phyloP scores from a whole-genome alignment of 139 green algal genomes.

The Chlorella ohadii region DNA sequence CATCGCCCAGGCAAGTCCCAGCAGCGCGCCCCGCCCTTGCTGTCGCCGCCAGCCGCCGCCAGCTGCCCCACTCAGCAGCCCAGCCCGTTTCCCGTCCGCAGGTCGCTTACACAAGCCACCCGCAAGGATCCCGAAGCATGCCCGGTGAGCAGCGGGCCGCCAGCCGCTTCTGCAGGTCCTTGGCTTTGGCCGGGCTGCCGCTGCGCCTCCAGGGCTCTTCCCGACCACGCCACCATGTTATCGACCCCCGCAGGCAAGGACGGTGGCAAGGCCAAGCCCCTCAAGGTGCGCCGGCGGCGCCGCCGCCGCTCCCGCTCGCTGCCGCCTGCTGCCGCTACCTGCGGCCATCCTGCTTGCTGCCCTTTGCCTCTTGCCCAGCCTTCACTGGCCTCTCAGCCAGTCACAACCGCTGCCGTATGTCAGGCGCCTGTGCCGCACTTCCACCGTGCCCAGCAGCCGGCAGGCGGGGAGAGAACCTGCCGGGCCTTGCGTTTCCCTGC shows the following conservation, averaged over 20 bases:
- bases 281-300: constrained; percentile 1
- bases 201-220: neutral
- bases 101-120: neutral
- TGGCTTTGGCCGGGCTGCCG: neutral
- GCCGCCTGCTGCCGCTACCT: neutral
- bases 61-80: neutral
- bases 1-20: no score
- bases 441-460: no score
- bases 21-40: neutral
- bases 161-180: neutral
- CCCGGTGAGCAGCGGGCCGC: neutral
- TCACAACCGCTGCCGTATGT: no score
- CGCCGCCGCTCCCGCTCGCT: neutral
- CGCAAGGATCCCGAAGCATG: neutral
- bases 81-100: neutral
- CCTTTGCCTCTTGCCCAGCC: no score
- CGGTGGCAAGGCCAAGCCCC: constrained; percentile 45
- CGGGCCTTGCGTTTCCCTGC: no score
- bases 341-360: neutral
- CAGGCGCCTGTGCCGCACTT: no score
- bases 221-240: no score
- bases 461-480: no score
- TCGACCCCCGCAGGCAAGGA: constrained; percentile 35
- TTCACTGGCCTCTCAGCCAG: no score
- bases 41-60: neutral